Evolutionary conservation across 441 rosid genomes (phyloP), one percentile per base, ranked within the genome.

Genomic region (Macaranga tanarius): DNA sequence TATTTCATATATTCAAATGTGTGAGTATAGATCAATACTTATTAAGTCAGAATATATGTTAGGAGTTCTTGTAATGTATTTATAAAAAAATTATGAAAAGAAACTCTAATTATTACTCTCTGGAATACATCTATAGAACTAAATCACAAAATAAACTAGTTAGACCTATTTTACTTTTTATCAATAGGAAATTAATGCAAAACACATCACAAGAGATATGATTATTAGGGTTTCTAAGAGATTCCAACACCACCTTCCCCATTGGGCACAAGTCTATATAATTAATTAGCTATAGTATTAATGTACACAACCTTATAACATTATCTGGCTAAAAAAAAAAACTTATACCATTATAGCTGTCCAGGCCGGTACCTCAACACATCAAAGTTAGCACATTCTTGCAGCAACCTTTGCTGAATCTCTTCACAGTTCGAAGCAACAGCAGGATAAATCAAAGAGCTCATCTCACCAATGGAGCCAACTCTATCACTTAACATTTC

Each of bases 361-460:
- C 74, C 76, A 5, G 75, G 22, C 1, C 57, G 66, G 50, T 70
- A 72, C 82, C 74, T 78, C 61, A 77, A 62, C 63, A 72, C 72
- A 52, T 67, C 68, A 62, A 79, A 78, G 57, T 6, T n/a, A 50
- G 28, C 67, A 69, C 57, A 73, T 22, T 73, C 79, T 62, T 81
- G 76, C 63, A 78, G 54, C 71, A 73, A 51, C 34, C 74, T 59
- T 62, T 76, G 79, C 42, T 76, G 81, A 11, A 19, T 70, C 44
- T 61, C 82, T 56, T 75, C 84, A 48, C 76, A 76, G 62, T 58
- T 63, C 47, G 84, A 65, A 74, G 64, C 62, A 48, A 17, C 65
- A 55, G 85, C 64, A 73, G 81, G 76, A 72, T 23, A 71, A 52
- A 70, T 71, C 75, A 67, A 20, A 34, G 84, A 68, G 64, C 74